Conservation (phyloP, 2,329 filamentous ascomycete genomes). For the Cordyceps farinosa region DNA sequence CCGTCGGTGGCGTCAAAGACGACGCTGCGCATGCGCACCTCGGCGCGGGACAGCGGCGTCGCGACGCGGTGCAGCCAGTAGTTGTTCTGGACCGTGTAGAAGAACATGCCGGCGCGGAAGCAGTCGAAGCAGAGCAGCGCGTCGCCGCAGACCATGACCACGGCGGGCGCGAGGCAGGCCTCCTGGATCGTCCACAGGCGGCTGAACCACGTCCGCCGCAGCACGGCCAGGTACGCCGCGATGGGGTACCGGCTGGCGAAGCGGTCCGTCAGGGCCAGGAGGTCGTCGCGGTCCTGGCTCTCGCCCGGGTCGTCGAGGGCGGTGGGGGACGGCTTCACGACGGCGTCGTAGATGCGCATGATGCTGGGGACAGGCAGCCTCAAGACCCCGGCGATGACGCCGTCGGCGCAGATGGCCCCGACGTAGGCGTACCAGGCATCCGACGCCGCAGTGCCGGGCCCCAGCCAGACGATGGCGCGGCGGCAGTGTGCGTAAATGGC, state of each 20-base stretch:
- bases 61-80: constrained; percentile 24
- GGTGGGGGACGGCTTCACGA: constrained; percentile 23
- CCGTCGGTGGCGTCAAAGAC: constrained; percentile 24
- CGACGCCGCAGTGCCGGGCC: constrained; percentile 23
- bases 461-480: constrained; percentile 29
- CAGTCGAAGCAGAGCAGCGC: constrained; percentile 26
- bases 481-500: constrained; percentile 27
- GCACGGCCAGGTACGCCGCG: constrained; percentile 26
- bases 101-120: constrained; percentile 26
- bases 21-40: constrained; percentile 21
- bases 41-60: constrained; percentile 16
- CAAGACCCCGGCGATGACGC: constrained; percentile 24
- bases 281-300: constrained; percentile 27
- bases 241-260: constrained; percentile 27
- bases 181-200: constrained; percentile 37
- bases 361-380: constrained; percentile 24
- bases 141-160: constrained; percentile 28
- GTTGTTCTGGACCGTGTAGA: constrained; percentile 31
- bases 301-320: constrained; percentile 20
- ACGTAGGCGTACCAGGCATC: constrained; percentile 24
- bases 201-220: constrained; percentile 29
- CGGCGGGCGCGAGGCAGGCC: constrained; percentile 25
- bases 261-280: constrained; percentile 25
- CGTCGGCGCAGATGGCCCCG: constrained; percentile 21
- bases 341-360: constrained; percentile 29